These are phyloP conservation scores for Mycosphaerella arachidis DNA, from an alignment of 2,329 filamentous ascomycete genomes.

Conservation along the genomic window DNA sequence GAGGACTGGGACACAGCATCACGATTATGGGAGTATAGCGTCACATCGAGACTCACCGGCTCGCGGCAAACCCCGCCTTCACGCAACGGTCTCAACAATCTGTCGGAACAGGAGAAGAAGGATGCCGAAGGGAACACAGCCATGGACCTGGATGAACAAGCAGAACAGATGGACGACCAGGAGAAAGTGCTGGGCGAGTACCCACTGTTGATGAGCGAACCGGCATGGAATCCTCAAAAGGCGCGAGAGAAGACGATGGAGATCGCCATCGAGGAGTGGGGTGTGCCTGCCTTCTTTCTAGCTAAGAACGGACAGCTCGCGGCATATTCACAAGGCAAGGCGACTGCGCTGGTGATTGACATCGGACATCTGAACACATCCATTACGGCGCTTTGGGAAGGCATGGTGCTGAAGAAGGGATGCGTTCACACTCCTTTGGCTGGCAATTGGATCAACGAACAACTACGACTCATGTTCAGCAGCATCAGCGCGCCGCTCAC, in stretches of 20 bases:
- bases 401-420: constrained; percentile 83
- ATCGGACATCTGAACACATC: constrained; percentile 84
- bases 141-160: constrained; percentile 57
- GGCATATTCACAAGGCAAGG: constrained; percentile 88
- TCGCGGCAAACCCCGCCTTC: constrained; percentile 63
- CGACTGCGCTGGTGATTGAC: constrained; percentile 87
- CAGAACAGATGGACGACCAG: constrained; percentile 53
- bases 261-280: constrained; percentile 96
- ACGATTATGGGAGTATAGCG: constrained; percentile 86
- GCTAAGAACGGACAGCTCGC: constrained; percentile 84
- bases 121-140: constrained; percentile 46
- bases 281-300: constrained; percentile 89
- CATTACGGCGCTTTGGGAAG: constrained; percentile 88
- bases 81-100: constrained; percentile 75
- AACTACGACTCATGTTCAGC: constrained; percentile 76
- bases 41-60: constrained; percentile 82
- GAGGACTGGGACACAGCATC: constrained; percentile 94
- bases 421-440: constrained; percentile 63
- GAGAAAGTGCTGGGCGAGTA: constrained; percentile 83
- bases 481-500: constrained; percentile 63
- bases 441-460: constrained; percentile 83
- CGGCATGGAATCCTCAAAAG: constrained; percentile 85
- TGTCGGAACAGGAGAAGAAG: constrained; percentile 46
- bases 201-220: constrained; percentile 88
- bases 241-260: constrained; percentile 91